phyloP scores from a whole-genome alignment of 1,284 basidiomycete genomes.

The Volvariella surrecta region DNA sequence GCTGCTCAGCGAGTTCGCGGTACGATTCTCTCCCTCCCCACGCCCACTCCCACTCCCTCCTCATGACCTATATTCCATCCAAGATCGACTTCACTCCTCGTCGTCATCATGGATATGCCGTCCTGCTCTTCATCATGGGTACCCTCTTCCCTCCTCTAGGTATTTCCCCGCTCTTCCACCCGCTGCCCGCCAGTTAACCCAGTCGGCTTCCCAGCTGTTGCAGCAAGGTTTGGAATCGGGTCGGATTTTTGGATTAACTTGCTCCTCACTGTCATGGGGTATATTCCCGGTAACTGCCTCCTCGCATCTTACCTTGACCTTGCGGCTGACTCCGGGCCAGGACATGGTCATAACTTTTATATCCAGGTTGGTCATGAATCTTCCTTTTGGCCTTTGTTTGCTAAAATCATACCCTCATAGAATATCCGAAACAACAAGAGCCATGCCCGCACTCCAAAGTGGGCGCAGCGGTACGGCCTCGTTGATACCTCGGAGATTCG shows the following conservation, averaged over 20 bases:
- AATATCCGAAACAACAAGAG: conserved; percentile 96
- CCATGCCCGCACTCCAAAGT: conserved; percentile 85
- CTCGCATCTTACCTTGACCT: conserved; percentile 8
- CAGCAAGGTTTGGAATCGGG: conserved; percentile 90
- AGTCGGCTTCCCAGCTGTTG: conserved; percentile 59
- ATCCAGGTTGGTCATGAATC: conserved; percentile 52
- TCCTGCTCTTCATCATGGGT: conserved; percentile 77
- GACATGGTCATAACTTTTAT: conserved; percentile 88
- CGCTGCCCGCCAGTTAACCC: conserved; percentile 4
- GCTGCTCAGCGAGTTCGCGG: background rate
- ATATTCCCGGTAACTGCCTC: conserved; percentile 66
- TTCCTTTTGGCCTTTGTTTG: conserved; percentile 3
- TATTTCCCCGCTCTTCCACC: conserved; percentile 21
- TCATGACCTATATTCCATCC: conserved; percentile 22
- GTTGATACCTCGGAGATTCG: conserved; percentile 71
- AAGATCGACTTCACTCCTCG: conserved; percentile 63
- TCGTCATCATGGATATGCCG: conserved; percentile 77
- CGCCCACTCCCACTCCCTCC: conserved; percentile 12
- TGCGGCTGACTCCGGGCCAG: conserved; percentile 26
- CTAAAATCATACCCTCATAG: conserved; percentile 28
- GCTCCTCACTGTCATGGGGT: conserved; percentile 84
- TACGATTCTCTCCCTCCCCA: background rate
- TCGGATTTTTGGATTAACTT: conserved; percentile 91
- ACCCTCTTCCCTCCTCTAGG: conserved; percentile 84
- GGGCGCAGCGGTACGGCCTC: conserved; percentile 86